Evolutionary conservation across 1,139 yeast species (phyloP), one percentile per base, ranked within the genome.

Genomic region (Blastobotrys apis): DNA sequence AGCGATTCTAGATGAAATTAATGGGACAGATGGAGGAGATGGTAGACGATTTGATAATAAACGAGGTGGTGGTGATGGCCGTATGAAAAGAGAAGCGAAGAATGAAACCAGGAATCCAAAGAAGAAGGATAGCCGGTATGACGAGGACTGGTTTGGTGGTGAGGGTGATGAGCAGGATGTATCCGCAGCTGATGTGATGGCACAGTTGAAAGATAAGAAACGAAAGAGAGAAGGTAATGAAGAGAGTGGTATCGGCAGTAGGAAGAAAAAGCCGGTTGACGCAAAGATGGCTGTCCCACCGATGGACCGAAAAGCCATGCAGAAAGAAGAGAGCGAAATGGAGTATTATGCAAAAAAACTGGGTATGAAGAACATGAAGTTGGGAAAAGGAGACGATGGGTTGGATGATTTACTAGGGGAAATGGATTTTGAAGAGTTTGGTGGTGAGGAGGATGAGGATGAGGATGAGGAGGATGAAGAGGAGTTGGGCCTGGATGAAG

Each of bases 281-380:
- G 58, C 55, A 46, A 26, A 52, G 56, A 21, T 75, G 56, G 69
- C 69, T 41, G 20, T 19, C 32, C 8, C 5, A 6, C 6, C n/a
- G 13, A 32, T 32, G 13, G 17, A 6, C 35, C 19, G 4, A n/a
- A 9, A 12, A 16, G 41, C 29, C 21, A 29, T 25, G 21, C 27
- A 21, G 29, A 72, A 75, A 51, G 95, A 86, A 56, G 94, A 86
- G 47, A 80, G 78, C 42, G 95, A 90, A 38, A 80, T 87, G 66
- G 80, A 75, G 21, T 87, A 81, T 59, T 90, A 87, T 60, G 92
- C 96, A 3, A 84, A 83, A 51, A 81, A 84, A 55, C 71, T 90
- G 16, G 95, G 95, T 1, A 62, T 84, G 53, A 84, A 82, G 56
- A 68, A 73, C 16, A 77, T 78, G 44, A 62, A 72, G 25, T 50